Evolutionary conservation across 179 eudicot genomes (phyloP).

Genomic region (Spinacia oleracea): DNA sequence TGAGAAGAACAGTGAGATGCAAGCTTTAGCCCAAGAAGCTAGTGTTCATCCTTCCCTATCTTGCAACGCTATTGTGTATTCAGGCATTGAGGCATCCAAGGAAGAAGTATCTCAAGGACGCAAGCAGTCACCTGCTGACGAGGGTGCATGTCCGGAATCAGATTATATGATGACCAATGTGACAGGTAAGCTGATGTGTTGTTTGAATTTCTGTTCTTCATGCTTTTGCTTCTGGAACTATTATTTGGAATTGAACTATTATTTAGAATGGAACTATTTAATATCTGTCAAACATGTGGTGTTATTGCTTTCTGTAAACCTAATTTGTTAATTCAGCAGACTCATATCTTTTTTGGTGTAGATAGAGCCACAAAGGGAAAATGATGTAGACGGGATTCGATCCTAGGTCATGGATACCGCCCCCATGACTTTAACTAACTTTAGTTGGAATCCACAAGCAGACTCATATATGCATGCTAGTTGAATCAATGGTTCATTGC

Average conservation of each 20-base stretch:
- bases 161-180: slow-evolving; percentile 62
- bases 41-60: slow-evolving; percentile 90
- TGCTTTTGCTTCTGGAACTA: neutral
- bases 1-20: slow-evolving; percentile 82
- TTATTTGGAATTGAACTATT: neutral
- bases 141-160: slow-evolving; percentile 59
- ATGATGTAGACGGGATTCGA: no score
- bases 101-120: slow-evolving; percentile 91
- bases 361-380: no score
- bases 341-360: no score
- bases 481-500: neutral
- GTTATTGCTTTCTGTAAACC: neutral
- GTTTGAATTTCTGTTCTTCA: neutral
- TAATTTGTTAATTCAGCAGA: neutral
- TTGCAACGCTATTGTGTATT: slow-evolving; percentile 92
- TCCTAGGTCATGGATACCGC: no score
- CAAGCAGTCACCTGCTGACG: slow-evolving; percentile 67
- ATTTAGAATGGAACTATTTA: neutral
- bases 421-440: no score
- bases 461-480: neutral
- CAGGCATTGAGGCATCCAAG: slow-evolving; percentile 88
- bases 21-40: slow-evolving; percentile 53
- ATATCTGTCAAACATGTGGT: neutral
- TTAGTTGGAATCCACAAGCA: no score
- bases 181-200: slow-evolving; percentile 43